A percentile compares a stretch with the other conserved stretches of the same genome.
These are phyloP conservation scores for Amaranthus palmeri DNA, from an alignment of 148 eudicot genomes.

Conservation along the genomic window DNA sequence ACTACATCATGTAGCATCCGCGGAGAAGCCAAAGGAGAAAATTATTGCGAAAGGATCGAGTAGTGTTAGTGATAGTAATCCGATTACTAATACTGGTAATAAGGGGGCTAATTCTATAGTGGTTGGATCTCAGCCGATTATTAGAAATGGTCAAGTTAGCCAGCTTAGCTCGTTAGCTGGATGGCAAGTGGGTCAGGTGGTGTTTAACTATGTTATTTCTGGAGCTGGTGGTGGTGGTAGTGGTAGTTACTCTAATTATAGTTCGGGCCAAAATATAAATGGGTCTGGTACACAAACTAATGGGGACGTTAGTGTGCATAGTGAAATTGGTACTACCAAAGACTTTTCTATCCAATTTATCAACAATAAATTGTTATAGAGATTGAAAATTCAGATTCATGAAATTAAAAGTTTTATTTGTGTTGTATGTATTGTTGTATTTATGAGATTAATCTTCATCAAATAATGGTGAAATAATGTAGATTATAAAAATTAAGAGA, in stretches of 20 bases:
- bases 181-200: constrained; percentile 12
- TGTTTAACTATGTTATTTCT: constrained; percentile 2
- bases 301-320: constrained; percentile 3
- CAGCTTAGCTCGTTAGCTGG: background rate
- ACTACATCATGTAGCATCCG: background rate
- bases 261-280: constrained; percentile 8
- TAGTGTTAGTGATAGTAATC: background rate
- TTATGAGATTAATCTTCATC: too few species aligned
- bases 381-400: too few species aligned
- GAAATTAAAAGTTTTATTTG: too few species aligned
- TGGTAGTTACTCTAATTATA: constrained; percentile 5
- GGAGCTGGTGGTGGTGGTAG: background rate
- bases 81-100: background rate
- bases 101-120: background rate
- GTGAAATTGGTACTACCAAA: constrained; percentile 1
- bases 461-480: too few species aligned
- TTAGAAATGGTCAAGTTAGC: background rate
- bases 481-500: too few species aligned
- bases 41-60: background rate
- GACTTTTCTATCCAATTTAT: background rate
- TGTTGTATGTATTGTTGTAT: too few species aligned
- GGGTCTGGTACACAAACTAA: constrained; percentile 13
- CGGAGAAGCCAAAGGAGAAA: background rate
- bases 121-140: background rate
- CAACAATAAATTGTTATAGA: background rate